These are phyloP conservation scores for Phytopythium delawarense DNA, from an alignment of 352 stramenopile species.

Conservation along the genomic window DNA sequence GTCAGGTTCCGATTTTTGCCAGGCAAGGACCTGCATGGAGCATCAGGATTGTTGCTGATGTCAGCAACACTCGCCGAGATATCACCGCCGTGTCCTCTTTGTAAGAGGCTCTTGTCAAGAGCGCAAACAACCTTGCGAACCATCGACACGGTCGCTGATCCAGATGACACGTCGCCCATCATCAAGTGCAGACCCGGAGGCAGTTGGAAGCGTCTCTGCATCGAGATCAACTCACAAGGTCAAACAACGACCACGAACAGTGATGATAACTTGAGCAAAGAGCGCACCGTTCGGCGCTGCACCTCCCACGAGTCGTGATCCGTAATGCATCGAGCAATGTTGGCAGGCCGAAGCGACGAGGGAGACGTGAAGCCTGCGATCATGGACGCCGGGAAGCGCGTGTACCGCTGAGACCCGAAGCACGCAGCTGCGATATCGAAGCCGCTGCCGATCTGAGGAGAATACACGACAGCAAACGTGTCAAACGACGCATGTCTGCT, in stretches of 20 bases:
- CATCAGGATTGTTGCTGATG: not conserved
- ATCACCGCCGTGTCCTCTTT: not conserved
- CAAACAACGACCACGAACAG: constrained; percentile 4
- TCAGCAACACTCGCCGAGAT: not conserved
- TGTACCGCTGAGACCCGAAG: constrained; percentile 94
- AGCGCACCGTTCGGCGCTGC: constrained; percentile 36
- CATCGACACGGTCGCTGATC: constrained; percentile 88
- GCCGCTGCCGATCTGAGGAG: constrained; percentile 89
- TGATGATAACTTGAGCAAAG: not conserved
- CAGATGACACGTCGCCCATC: constrained; percentile 95
- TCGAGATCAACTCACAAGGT: not conserved
- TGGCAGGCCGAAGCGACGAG: constrained; percentile 47
- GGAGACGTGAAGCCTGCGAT: constrained; percentile 47
- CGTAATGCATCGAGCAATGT: constrained; percentile 48
- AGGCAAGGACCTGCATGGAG: constrained; percentile 20
- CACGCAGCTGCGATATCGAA: constrained; percentile 96
- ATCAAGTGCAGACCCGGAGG: constrained; percentile 84
- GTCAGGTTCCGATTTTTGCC: constrained; percentile 18
- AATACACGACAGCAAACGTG: not conserved
- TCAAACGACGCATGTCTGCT: not conserved
- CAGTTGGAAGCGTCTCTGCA: constrained; percentile 51
- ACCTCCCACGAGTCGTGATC: constrained; percentile 42
- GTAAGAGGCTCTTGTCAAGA: too few relatives aligned
- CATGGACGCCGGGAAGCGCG: constrained; percentile 71
- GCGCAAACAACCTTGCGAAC: constrained; percentile 56